These are phyloP conservation scores for Pseudonitzschia multistriata DNA, from an alignment of 108 stramenopile genomes.

Conservation along the genomic window DNA sequence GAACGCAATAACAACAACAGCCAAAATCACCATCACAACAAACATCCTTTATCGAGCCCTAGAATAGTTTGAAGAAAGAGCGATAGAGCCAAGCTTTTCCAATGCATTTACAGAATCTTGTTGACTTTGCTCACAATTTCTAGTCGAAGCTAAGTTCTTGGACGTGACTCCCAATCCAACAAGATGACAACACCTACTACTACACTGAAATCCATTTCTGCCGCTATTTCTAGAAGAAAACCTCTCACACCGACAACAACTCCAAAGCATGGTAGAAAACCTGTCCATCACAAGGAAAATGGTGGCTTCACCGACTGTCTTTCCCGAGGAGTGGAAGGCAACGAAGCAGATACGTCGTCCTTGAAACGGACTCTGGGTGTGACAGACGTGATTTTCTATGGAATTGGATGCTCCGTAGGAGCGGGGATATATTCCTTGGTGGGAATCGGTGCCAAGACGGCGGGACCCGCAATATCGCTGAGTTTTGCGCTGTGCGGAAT, in stretches of 20 bases:
- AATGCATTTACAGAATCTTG: too few species aligned
- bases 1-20: too few species aligned
- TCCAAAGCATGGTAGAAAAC: neutral
- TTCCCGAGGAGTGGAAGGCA: neutral
- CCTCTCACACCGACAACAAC: neutral
- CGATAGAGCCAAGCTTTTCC: too few species aligned
- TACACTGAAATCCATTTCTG: slow-evolving; percentile 9
- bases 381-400: slow-evolving; percentile 53
- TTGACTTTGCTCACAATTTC: too few species aligned
- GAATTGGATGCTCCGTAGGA: slow-evolving; percentile 57
- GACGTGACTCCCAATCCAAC: too few species aligned
- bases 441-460: slow-evolving; percentile 51
- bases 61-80: too few species aligned
- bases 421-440: slow-evolving; percentile 64
- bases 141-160: too few species aligned
- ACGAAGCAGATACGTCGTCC: neutral
- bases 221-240: slow-evolving; percentile 4
- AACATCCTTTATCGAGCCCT: too few species aligned
- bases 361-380: slow-evolving; percentile 41
- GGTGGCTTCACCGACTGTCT: neutral
- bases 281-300: neutral
- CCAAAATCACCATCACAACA: too few species aligned
- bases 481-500: slow-evolving; percentile 48
- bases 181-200: neutral
- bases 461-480: slow-evolving; percentile 51